Conservation (phyloP, 2,329 filamentous ascomycete species). For the Celoporthe dispersa region DNA sequence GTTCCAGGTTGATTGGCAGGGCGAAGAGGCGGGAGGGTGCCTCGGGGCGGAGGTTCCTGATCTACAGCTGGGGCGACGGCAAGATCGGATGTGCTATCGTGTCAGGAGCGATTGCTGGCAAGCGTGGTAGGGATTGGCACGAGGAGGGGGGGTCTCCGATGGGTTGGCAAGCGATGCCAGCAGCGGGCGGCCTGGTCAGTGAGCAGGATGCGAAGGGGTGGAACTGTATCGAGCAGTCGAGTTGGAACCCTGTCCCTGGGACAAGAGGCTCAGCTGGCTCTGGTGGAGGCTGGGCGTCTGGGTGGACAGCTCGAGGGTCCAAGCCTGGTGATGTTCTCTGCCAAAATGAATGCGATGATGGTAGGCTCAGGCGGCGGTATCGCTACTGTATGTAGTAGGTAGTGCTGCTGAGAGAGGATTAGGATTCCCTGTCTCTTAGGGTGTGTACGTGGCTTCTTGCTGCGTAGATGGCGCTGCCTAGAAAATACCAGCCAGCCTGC, state of each 20-base stretch:
- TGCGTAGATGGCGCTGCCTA: not conserved
- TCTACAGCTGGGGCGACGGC: slow-evolving; percentile 17
- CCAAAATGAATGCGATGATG: not conserved
- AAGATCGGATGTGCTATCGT: slow-evolving; percentile 23
- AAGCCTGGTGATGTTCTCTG: slow-evolving; percentile 17
- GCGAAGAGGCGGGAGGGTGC: not conserved
- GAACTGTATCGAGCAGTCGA: not conserved
- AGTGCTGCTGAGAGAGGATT: slow-evolving; percentile 14
- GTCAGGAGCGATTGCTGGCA: slow-evolving; percentile 3
- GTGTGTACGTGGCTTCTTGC: slow-evolving; percentile 26
- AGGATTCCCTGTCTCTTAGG: slow-evolving; percentile 2
- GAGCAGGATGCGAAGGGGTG: slow-evolving; percentile 7
- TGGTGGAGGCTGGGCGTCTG: not conserved
- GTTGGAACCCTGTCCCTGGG: not conserved
- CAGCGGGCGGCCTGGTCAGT: not conserved
- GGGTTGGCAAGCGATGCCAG: not conserved
- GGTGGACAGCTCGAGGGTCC: not conserved
- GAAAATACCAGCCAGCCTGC: not conserved
- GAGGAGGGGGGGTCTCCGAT: no score
- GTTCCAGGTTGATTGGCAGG: slow-evolving; percentile 6
- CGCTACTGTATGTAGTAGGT: not conserved
- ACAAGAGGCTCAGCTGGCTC: not conserved
- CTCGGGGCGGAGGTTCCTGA: not conserved
- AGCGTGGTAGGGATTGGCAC: slow-evolving; percentile 14
- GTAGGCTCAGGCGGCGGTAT: not conserved